phyloP scores from a whole-genome alignment of 116 monocot genomes.

The Posidonia oceanica region DNA sequence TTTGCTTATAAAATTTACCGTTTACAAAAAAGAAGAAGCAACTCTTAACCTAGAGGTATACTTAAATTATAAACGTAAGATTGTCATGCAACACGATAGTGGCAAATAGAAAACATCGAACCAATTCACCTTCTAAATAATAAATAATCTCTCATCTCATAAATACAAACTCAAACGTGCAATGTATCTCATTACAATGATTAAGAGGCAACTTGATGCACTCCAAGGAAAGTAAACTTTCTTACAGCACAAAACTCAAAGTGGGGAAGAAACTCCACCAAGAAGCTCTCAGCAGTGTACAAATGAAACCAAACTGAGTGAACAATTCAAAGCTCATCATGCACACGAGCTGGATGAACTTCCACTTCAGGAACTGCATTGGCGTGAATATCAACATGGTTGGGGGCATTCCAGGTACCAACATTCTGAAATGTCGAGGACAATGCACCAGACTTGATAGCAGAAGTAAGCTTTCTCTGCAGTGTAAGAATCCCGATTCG shows the following conservation, averaged over 20 bases:
- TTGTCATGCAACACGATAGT: no score
- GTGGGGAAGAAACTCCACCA: no score
- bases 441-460: conserved; percentile 53
- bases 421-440: conserved; percentile 12
- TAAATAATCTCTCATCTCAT: not conserved
- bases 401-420: not conserved
- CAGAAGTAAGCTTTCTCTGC: conserved; percentile 53
- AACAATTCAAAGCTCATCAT: conserved; percentile 33
- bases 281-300: no score
- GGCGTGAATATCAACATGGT: not conserved
- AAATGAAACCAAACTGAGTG: not conserved
- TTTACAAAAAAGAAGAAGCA: no score
- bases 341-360: conserved; percentile 12
- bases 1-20: no score
- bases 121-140: no score
- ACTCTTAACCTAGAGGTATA: no score
- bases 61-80: no score
- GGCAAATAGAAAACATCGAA: no score
- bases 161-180: not conserved
- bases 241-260: no score
- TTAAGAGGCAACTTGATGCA: not conserved
- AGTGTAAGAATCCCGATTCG: conserved; percentile 62
- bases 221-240: not conserved
- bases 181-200: not conserved
- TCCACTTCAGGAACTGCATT: conserved; percentile 11